A percentile compares a stretch with the other conserved stretches of the same genome.
These are phyloP conservation scores for Rhynchospora pubera DNA, from an alignment of 176 grass and related monocot species.

Conservation along the genomic window DNA sequence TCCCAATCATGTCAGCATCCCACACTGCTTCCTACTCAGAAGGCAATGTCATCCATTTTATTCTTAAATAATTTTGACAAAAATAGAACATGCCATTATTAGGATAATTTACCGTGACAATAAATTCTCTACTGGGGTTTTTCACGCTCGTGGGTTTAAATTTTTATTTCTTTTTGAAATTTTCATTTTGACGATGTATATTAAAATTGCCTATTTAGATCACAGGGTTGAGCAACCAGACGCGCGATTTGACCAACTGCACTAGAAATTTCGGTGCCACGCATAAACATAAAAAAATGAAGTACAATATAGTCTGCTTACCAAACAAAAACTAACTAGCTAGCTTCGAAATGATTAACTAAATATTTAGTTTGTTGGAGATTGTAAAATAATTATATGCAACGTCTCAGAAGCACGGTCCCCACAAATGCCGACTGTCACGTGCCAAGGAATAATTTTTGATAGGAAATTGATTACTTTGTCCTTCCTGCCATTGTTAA, in stretches of 20 bases:
- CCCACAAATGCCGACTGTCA: neutral
- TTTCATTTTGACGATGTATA: neutral
- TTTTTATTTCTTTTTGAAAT: too few relatives aligned
- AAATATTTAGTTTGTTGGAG: neutral
- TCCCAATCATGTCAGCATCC: neutral
- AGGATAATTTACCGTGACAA: too few relatives aligned
- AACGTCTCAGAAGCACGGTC: too few relatives aligned
- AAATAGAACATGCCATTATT: neutral
- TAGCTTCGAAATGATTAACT: neutral
- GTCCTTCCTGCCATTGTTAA: too few relatives aligned
- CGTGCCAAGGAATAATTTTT: neutral
- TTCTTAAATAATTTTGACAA: neutral
- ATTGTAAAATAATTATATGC: neutral
- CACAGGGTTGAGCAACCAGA: neutral
- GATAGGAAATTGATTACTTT: too few relatives aligned
- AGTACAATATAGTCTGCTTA: constrained; percentile 4
- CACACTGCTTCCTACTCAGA: neutral
- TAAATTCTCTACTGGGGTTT: too few relatives aligned
- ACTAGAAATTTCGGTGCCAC: neutral
- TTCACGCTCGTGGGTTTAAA: too few relatives aligned
- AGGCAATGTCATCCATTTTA: neutral
- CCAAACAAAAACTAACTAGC: constrained; percentile 3
- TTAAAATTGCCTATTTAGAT: neutral
- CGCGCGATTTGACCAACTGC: neutral
- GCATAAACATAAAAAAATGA: neutral